Base-by-base conservation (phyloP, 2,329 filamentous ascomycete species). In the Paraphaeosphaeria sporulosa region DNA sequence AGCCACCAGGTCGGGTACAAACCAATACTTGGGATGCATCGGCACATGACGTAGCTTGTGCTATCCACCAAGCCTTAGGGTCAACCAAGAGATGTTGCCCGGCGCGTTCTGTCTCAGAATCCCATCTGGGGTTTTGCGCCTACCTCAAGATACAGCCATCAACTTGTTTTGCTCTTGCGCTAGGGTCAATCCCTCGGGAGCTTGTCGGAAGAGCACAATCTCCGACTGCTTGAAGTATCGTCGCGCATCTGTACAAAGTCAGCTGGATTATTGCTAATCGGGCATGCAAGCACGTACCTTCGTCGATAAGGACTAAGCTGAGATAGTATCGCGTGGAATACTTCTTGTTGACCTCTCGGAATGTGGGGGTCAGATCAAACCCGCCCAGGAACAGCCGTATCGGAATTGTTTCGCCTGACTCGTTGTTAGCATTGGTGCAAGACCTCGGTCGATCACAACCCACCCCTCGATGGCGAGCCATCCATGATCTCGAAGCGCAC, bases 401-500 rank as follows among this genome's bases (percentile, higher is more conserved):
- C 23, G 95, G 95, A 63, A 99, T 99, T 1, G 95, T 98, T 80
- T 92, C 90, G 73, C 90, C 88, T 89, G 65, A 57, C 49, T 7
- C 50, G 8, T 7, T 15, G 66, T 78, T 46, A 78, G 73, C 44
- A 32, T 17, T 21, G 21, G 13, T 21, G 23, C 5, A 47, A 17
- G 25, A 49, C 21, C 21, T 38, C 5, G 15, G 38, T 13, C 4
- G 9, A 19, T 23, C 44, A 36, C n/a, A 44, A 10, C 83, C 86
- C 89, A 86, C 92, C 93, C 83, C 95, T 87, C 55, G 94, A 97
- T 36, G 95, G 95, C n/a, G 94, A 98, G 61, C 95, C 95, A 77
- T 99, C 95, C 95, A 99, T 99, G 76, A 99, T 99, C 90, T 99
- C 95, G 72, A 99, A 99, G 66, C 96, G 89, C 59, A 99, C 95